Percentiles rank a stretch among this genome's conserved stretches.
phyloP scores from a whole-genome alignment of 305 asterid species.

The Salvia sclarea region DNA sequence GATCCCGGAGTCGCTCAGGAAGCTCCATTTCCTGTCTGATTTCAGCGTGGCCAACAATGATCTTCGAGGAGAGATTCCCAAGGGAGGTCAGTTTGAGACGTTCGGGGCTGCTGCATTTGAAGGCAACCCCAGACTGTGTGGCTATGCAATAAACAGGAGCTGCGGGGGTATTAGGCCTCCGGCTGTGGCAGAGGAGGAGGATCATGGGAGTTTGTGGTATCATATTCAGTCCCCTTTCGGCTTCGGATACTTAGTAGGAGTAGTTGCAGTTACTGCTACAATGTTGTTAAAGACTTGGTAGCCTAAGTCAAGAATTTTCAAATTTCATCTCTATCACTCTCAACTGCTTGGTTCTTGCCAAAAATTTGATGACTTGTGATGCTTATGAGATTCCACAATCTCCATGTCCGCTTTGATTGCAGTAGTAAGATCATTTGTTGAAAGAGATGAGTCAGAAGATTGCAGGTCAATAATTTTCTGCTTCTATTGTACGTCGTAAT shows the following conservation, averaged over 20 bases:
- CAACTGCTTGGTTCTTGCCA: too few relatives aligned
- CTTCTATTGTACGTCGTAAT: too few relatives aligned
- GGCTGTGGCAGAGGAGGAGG: not conserved
- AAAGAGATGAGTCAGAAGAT: too few relatives aligned
- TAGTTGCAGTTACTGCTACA: slow-evolving; percentile 28
- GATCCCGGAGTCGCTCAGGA: slow-evolving; percentile 48
- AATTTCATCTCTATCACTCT: too few relatives aligned
- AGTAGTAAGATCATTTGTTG: too few relatives aligned
- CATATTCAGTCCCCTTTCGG: slow-evolving; percentile 29
- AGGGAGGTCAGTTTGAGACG: slow-evolving; percentile 55
- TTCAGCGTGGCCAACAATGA: slow-evolving; percentile 59
- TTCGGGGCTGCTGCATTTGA: slow-evolving; percentile 42
- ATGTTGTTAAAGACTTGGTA: slow-evolving; percentile 21
- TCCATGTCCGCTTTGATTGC: too few relatives aligned
- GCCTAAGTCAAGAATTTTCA: too few relatives aligned
- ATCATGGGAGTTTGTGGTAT: slow-evolving; percentile 11
- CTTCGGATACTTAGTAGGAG: slow-evolving; percentile 42
- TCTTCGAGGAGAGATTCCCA: slow-evolving; percentile 56
- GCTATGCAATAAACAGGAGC: slow-evolving; percentile 25
- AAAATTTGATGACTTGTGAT: too few relatives aligned
- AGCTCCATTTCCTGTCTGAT: slow-evolving; percentile 51
- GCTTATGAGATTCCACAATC: too few relatives aligned
- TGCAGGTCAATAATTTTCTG: too few relatives aligned
- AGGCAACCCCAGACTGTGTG: slow-evolving; percentile 61
- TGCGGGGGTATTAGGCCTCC: slow-evolving; percentile 3